phyloP scores from a whole-genome alignment of 164 flowering plant species.

The Warburgia ugandensis region DNA sequence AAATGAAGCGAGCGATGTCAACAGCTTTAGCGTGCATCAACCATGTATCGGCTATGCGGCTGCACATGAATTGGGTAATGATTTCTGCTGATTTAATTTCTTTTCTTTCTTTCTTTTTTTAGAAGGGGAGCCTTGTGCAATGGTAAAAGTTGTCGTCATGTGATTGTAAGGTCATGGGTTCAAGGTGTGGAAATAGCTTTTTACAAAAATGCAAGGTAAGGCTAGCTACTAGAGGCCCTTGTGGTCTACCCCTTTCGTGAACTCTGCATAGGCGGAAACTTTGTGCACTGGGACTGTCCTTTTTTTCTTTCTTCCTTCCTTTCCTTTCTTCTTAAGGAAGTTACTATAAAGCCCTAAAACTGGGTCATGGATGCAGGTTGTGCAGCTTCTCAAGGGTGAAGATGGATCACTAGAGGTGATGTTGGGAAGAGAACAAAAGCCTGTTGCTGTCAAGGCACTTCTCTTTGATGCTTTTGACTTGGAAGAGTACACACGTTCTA shows the following conservation, averaged over 20 bases:
- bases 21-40: slow-evolving; percentile 81
- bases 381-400: slow-evolving; percentile 56
- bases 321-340: background rate
- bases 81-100: background rate
- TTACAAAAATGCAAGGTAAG: no score
- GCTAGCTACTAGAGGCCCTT: no score
- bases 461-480: slow-evolving; percentile 52
- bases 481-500: slow-evolving; percentile 61
- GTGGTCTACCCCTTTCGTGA: no score
- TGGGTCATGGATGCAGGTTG: slow-evolving; percentile 38
- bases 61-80: slow-evolving; percentile 61
- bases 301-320: background rate
- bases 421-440: slow-evolving; percentile 21
- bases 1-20: slow-evolving; percentile 57
- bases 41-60: slow-evolving; percentile 55
- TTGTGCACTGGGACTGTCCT: no score
- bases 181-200: no score
- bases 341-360: background rate
- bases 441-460: slow-evolving; percentile 27
- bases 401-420: slow-evolving; percentile 21
- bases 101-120: background rate
- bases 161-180: no score
- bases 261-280: no score
- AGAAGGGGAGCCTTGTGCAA: background rate
- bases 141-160: background rate